Evolutionary conservation across 1,284 basidiomycete genomes (phyloP).

Genomic region (Irpex lacteus): DNA sequence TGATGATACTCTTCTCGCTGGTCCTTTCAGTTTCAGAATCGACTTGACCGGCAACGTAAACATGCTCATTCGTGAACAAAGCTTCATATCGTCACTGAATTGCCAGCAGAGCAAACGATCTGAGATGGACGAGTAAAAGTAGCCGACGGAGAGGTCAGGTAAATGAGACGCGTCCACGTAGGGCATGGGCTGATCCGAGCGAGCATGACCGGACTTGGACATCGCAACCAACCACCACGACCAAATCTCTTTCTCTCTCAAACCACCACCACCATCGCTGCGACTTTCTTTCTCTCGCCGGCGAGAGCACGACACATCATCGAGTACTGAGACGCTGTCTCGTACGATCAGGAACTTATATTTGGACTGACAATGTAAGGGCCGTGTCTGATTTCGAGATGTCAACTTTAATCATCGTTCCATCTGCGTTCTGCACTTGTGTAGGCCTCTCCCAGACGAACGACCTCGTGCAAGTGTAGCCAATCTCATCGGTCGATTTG

Average conservation of each 20-base stretch:
- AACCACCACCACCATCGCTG: constrained; percentile 1
- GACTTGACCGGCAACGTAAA: not conserved
- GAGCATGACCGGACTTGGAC: not conserved
- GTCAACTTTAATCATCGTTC: constrained; percentile 1
- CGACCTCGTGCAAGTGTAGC: constrained; percentile 77
- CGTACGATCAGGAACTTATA: not conserved
- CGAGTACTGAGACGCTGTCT: not conserved
- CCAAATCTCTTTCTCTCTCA: not conserved
- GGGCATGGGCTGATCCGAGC: not conserved
- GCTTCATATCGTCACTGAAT: not conserved
- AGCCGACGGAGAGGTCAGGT: not conserved
- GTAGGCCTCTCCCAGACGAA: constrained; percentile 80
- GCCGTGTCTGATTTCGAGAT: constrained; percentile 1
- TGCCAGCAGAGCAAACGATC: not conserved
- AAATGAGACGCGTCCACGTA: not conserved
- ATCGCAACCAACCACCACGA: constrained; percentile 2
- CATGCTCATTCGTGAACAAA: not conserved
- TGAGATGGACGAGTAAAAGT: not conserved
- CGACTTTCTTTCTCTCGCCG: constrained; percentile 13
- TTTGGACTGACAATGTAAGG: not conserved
- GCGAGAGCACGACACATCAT: constrained; percentile 11
- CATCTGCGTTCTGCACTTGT: not conserved
- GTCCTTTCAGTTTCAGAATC: too few relatives aligned
- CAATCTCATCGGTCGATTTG: constrained; percentile 81
- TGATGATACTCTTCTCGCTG: too few relatives aligned